Evolutionary conservation across 768 basidiomycete genomes (phyloP), one percentile per base, ranked within the genome.

Genomic region (Obba rivulosa): DNA sequence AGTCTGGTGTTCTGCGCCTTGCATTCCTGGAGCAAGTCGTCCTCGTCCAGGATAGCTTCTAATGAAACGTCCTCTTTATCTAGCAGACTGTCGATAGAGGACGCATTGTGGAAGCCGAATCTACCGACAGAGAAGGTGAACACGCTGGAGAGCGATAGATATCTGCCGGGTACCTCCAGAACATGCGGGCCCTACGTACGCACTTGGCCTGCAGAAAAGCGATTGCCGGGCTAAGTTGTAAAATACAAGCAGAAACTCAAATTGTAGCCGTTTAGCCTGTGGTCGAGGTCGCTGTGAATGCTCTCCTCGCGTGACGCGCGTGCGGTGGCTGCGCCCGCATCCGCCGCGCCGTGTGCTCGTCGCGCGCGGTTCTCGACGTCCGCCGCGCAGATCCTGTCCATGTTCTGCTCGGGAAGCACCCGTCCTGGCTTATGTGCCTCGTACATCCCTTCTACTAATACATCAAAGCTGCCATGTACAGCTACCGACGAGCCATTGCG

Each of bases 1-100:
- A 95, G 80, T 49, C 88, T 74, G 35, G 86, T 86, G 62, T 98
- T 98, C 68, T 95, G 88, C 1, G 86, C 77, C 69, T 97, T 97
- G 79, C 92, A 92, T 68, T 98, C 95, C 67, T 90, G 88, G 47
- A 98, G 72, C 39, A 98, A 74, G 64, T 97, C 93, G 62, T 91
- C 86, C 69, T 96, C 92, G 69, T 92, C 92, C 47, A 98, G 76
- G 51, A 98, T 84, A 36, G 89, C 83, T 65, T 96, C 93, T 36
- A 98, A 80, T 42, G 83, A 78, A 55, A 91, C 84, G 61, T 91
- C 87, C 57, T 92, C 90, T 71, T 90, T 85, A 76, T 91, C 86
- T 52, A 96, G 79, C 50, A 96, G 78, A 60, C 79, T 79, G 78
- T 96, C 92, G 67, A 96, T 91, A 51, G 85, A 76, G 46, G 89